Base-by-base conservation (phyloP, 495 filamentous ascomycete genomes). In the Halenospora varia region DNA sequence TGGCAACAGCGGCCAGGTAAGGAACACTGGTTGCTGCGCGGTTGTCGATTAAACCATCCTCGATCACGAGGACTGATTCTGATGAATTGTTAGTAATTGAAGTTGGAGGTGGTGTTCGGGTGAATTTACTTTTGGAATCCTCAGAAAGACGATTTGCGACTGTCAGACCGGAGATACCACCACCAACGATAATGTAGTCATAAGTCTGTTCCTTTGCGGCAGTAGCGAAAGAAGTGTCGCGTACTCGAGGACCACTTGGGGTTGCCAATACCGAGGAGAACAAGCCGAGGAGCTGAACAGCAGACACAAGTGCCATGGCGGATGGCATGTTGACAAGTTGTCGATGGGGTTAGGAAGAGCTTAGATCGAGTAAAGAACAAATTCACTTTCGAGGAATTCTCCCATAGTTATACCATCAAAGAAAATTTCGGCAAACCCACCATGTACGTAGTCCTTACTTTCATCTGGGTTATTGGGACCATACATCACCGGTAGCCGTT, bases 1-100 rank as follows among this genome's bases (percentile, higher is more conserved):
- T 45, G 17, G 24, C 29, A 47, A 25, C 24, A 11, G 8, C 11
- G 26, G 22, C 52, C 18, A 46, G 8, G 17, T 44, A 44, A 2
- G 39, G 39, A 18, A 25, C n/a, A 22, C 19, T 46, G 19, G 20
- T 55, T 15, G 18, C 11, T n/a, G 17, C 15, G 6, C 20, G 10
- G 13, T 44, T 47, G 18, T 45, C 35, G 70, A 77, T 19, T 13
- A 69, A 66, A 20, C 75, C 71, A 39, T 72, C 67, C 54, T 76
- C 75, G 4, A 75, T 68, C 0, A 75, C 65, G 9, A 77, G 66
- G 3, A 76, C 72, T 0, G 66, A 70, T 63, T 70, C 75, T 77
- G 48, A 15, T 15, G 23, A 51, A 29, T 2, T n/a, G 19, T 51
- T 10, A 51, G 48, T 24, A 8, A 9, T 15, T 17, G 4, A 45